A percentile compares a stretch with the other conserved stretches of the same genome.
Evolutionary conservation across 129 eudicot genomes (phyloP).

Genomic region (sunflower (Helianthus annuus)): DNA sequence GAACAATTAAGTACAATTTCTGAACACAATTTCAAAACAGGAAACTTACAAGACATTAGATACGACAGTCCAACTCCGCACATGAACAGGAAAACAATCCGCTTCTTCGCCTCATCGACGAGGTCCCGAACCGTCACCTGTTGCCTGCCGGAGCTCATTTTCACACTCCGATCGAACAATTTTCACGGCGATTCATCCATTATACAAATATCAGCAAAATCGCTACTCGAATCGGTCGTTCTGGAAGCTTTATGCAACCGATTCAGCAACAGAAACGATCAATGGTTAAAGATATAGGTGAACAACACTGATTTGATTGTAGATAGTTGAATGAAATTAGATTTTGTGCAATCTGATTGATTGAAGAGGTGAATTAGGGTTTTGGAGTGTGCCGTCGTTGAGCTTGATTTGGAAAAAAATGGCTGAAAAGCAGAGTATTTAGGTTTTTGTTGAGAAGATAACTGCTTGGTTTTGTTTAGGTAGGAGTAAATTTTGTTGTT

Average conservation of each 20-base stretch:
- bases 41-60: slow-evolving; percentile 88
- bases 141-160: slow-evolving; percentile 66
- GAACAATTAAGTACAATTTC: background rate
- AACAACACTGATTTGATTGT: slow-evolving; percentile 14
- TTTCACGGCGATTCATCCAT: background rate
- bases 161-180: slow-evolving; percentile 23
- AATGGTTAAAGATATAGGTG: background rate
- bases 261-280: slow-evolving; percentile 18
- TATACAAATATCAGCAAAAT: background rate
- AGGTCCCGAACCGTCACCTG: slow-evolving; percentile 70
- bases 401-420: background rate
- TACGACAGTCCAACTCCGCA: slow-evolving; percentile 87
- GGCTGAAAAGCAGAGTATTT: slow-evolving; percentile 6
- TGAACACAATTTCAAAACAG: background rate
- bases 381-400: slow-evolving; percentile 34
- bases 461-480: background rate
- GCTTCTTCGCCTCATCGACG: slow-evolving; percentile 89
- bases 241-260: background rate
- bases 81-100: slow-evolving; percentile 68
- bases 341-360: slow-evolving; percentile 17
- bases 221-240: slow-evolving; percentile 1
- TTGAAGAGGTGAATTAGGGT: slow-evolving; percentile 18
- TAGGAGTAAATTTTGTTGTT: background rate
- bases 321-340: slow-evolving; percentile 14
- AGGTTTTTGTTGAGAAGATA: slow-evolving; percentile 10